Evolutionary conservation across 2,329 filamentous ascomycete genomes (phyloP).

Genomic region (Venturia carpophila): DNA sequence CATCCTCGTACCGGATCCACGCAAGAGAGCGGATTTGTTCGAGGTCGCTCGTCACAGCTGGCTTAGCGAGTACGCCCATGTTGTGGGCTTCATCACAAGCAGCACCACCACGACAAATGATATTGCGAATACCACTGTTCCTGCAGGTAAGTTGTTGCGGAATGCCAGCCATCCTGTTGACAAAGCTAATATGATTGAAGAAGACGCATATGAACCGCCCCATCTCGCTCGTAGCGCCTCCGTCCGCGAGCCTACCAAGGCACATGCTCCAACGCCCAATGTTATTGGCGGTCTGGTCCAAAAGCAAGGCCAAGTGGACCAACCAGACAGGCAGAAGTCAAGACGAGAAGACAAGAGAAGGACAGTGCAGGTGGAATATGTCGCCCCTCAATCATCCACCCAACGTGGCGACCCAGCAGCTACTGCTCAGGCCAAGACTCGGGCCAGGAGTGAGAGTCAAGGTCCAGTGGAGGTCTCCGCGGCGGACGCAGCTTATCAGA

Average conservation of each 20-base stretch:
- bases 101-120: slow-evolving; percentile 81
- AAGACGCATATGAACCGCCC: slow-evolving; percentile 51
- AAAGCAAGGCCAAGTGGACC: slow-evolving; percentile 67
- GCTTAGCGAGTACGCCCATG: slow-evolving; percentile 93
- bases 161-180: neutral
- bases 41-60: slow-evolving; percentile 97
- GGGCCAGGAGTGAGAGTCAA: slow-evolving; percentile 48
- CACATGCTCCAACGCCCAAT: slow-evolving; percentile 38
- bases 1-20: slow-evolving; percentile 89
- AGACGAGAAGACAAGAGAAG: slow-evolving; percentile 85
- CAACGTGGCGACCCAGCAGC: slow-evolving; percentile 55
- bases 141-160: slow-evolving; percentile 41
- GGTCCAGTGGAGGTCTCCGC: slow-evolving; percentile 41
- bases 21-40: slow-evolving; percentile 90
- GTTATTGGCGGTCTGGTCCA: slow-evolving; percentile 55
- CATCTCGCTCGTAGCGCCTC: slow-evolving; percentile 78
- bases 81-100: slow-evolving; percentile 95
- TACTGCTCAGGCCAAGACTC: slow-evolving; percentile 35
- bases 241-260: slow-evolving; percentile 72
- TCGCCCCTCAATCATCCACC: slow-evolving; percentile 81
- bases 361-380: slow-evolving; percentile 96
- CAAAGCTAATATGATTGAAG: slow-evolving; percentile 23
- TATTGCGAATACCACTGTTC: slow-evolving; percentile 70
- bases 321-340: slow-evolving; percentile 53
- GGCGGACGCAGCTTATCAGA: slow-evolving; percentile 11